Conservation (phyloP, 1,284 basidiomycete genomes). For the Lignosus rhinocerotis region DNA sequence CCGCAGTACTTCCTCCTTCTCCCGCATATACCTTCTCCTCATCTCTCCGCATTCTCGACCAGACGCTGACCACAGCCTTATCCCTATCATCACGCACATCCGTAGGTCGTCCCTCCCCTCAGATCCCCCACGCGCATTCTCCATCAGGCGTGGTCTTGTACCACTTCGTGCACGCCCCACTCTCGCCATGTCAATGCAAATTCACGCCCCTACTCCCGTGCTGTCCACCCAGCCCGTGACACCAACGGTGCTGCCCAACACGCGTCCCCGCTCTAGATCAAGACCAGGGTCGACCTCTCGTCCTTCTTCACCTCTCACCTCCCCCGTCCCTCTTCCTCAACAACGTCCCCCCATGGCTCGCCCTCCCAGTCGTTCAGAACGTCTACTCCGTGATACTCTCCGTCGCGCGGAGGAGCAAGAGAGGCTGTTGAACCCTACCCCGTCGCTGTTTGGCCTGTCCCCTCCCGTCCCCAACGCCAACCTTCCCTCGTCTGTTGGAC, state of each 20-base stretch:
- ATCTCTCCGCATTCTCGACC: slow-evolving; percentile 16
- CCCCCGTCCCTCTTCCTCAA: slow-evolving; percentile 21
- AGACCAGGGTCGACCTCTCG: slow-evolving; percentile 24
- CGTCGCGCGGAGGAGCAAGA: slow-evolving; percentile 48
- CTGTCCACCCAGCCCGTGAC: slow-evolving; percentile 28
- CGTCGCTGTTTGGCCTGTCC: slow-evolving; percentile 19
- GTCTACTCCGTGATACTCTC: slow-evolving; percentile 58
- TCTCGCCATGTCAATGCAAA: slow-evolving; percentile 39
- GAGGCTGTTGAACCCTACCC: slow-evolving; percentile 24
- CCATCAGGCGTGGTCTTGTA: slow-evolving; percentile 28
- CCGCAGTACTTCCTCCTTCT: slow-evolving; percentile 22
- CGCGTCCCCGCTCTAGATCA: slow-evolving; percentile 28
- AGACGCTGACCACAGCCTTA: slow-evolving; percentile 16
- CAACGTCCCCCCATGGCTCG: slow-evolving; percentile 33
- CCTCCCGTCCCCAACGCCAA: slow-evolving; percentile 19
- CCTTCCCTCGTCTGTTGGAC: slow-evolving; percentile 14
- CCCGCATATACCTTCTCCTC: slow-evolving; percentile 20
- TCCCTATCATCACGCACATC: slow-evolving; percentile 19
- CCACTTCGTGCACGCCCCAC: slow-evolving; percentile 34
- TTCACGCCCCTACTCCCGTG: slow-evolving; percentile 34
- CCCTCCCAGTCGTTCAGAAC: slow-evolving; percentile 48
- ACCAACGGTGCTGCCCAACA: slow-evolving; percentile 17
- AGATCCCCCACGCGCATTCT: slow-evolving; percentile 22
- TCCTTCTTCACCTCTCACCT: slow-evolving; percentile 29
- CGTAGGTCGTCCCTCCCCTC: slow-evolving; percentile 19